A percentile compares a stretch with the other conserved stretches of the same genome.
Evolutionary conservation across 2,329 filamentous ascomycete species (phyloP).

Genomic region (Massarina eburnea): DNA sequence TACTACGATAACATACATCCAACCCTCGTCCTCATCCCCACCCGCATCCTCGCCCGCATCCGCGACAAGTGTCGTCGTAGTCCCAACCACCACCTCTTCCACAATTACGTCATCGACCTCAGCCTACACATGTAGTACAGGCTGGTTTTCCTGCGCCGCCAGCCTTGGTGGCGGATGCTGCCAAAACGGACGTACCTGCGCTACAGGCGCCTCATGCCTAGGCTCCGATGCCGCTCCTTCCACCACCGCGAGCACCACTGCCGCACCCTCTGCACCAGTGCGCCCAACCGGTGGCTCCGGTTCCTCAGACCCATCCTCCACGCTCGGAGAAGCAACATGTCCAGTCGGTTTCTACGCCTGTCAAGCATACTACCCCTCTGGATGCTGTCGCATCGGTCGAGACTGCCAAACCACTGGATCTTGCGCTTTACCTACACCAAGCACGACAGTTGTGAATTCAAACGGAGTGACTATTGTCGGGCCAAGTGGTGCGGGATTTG

Average conservation of each 20-base stretch:
- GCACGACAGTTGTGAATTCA: constrained; percentile 64
- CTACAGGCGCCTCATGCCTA: constrained; percentile 43
- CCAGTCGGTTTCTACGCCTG: constrained; percentile 93
- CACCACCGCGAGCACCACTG: constrained; percentile 3
- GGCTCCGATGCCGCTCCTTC: constrained; percentile 35
- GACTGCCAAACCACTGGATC: constrained; percentile 75
- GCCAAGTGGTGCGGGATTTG: constrained; percentile 53
- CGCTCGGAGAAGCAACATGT: constrained; percentile 61
- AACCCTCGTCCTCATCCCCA: constrained; percentile 33
- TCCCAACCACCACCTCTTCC: constrained; percentile 32
- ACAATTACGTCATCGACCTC: constrained; percentile 20
- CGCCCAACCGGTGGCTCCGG: constrained; percentile 44
- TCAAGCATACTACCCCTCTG: constrained; percentile 74
- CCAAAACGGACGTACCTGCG: constrained; percentile 48
- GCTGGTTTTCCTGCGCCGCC: constrained; percentile 49
- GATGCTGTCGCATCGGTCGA: constrained; percentile 85
- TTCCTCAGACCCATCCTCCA: constrained; percentile 61
- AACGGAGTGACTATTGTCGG: constrained; percentile 72
- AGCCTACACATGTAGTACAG: constrained; percentile 44
- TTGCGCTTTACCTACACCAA: constrained; percentile 61
- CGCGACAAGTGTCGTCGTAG: constrained; percentile 43
- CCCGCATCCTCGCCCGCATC: no score
- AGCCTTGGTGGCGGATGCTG: constrained; percentile 54
- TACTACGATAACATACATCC: constrained; percentile 34
- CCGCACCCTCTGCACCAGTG: constrained; percentile 44